These are phyloP conservation scores for Brassica carinata DNA, from an alignment of 345 rosid genomes.

Conservation along the genomic window DNA sequence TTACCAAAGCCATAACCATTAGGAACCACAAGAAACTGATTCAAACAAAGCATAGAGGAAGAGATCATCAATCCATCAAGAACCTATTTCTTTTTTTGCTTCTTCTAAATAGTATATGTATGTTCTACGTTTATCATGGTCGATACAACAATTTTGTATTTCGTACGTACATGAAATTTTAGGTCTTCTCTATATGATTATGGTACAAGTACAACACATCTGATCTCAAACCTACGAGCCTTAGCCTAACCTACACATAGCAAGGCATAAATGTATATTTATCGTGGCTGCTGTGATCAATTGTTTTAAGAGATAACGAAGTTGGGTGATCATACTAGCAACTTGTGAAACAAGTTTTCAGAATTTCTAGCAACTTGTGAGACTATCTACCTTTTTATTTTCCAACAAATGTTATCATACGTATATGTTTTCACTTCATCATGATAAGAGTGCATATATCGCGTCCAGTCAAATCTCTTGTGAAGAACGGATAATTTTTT, in stretches of 20 bases:
- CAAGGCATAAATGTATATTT: background rate
- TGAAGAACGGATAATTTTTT: background rate
- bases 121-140: background rate
- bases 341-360: slow-evolving; percentile 5
- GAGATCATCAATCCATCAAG: background rate
- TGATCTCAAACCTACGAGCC: slow-evolving; percentile 27
- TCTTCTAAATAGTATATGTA: background rate
- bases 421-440: slow-evolving; percentile 3
- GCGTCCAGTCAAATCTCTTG: too few relatives aligned
- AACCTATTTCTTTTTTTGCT: background rate
- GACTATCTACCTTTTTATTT: slow-evolving; percentile 4
- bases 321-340: slow-evolving; percentile 7
- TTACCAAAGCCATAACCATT: background rate
- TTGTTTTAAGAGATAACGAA: background rate
- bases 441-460: background rate
- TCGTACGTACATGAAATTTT: background rate
- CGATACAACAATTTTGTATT: background rate
- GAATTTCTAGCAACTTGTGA: slow-evolving; percentile 19
- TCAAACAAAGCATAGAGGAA: background rate
- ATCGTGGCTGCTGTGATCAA: background rate
- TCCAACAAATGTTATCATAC: background rate
- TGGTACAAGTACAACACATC: slow-evolving; percentile 7
- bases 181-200: background rate
- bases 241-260: slow-evolving; percentile 11
- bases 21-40: background rate